Conservation (phyloP, 164 flowering plant genomes). For the Annona cherimola region DNA sequence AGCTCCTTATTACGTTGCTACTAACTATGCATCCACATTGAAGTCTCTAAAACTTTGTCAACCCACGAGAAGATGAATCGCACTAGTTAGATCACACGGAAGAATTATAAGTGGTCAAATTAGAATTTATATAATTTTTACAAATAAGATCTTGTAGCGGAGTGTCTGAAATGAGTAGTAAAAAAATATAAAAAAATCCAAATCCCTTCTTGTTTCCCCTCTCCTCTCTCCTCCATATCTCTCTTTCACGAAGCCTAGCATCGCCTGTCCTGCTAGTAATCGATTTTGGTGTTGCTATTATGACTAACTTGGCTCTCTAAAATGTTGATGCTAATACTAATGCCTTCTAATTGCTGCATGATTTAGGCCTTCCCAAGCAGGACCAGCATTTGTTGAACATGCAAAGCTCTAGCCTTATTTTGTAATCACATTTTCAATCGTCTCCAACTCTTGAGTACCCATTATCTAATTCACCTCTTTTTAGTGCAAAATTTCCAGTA, state of each 20-base stretch:
- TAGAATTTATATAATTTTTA: no score
- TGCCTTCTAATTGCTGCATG: conserved; percentile 19
- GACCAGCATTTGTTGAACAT: conserved; percentile 27
- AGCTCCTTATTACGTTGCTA: no score
- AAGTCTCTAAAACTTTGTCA: no score
- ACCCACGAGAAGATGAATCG: no score
- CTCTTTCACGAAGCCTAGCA: no score
- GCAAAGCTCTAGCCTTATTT: conserved; percentile 32
- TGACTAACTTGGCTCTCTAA: background rate
- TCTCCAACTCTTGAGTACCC: conserved; percentile 9
- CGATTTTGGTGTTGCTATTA: conserved; percentile 10
- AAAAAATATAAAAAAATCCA: no score
- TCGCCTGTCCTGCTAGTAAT: conserved; percentile 10
- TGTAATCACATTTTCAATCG: conserved; percentile 28
- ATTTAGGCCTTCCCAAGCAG: conserved; percentile 21
- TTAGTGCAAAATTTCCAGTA: conserved; percentile 12
- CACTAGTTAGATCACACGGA: no score
- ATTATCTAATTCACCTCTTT: conserved; percentile 12
- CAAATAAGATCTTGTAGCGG: no score
- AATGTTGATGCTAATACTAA: background rate
- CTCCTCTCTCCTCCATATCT: background rate
- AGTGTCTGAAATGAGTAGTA: no score
- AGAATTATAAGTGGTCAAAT: no score
- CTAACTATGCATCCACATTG: no score
- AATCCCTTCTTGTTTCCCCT: conserved; percentile 4